Evolutionary conservation across 2,329 filamentous ascomycete genomes (phyloP).

Genomic region (Plectosphaerella plurivora): DNA sequence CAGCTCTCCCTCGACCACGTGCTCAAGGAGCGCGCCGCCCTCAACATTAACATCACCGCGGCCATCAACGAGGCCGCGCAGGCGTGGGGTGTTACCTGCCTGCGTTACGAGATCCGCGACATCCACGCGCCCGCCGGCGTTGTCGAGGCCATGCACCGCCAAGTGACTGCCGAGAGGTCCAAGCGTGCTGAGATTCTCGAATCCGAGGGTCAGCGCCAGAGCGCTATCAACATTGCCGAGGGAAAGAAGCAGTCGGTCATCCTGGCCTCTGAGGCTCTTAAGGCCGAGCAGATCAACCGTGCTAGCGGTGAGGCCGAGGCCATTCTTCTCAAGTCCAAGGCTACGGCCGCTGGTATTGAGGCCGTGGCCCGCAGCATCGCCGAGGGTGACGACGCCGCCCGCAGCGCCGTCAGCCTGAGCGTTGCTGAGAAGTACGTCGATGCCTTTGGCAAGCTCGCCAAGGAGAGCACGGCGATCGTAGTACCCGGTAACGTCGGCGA

Average conservation of each 20-base stretch:
- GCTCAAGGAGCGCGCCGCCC: slow-evolving; percentile 89
- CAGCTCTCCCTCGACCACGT: slow-evolving; percentile 96
- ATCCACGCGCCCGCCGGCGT: slow-evolving; percentile 94
- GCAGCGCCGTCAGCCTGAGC: slow-evolving; percentile 77
- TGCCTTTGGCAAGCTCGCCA: slow-evolving; percentile 86
- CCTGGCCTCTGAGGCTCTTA: slow-evolving; percentile 86
- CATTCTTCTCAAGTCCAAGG: slow-evolving; percentile 78
- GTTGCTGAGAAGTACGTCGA: slow-evolving; percentile 98
- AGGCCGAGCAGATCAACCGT: slow-evolving; percentile 87
- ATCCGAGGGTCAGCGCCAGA: slow-evolving; percentile 93
- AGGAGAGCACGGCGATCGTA: slow-evolving; percentile 92
- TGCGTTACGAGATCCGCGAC: slow-evolving; percentile 96
- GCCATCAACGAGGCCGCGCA: slow-evolving; percentile 97
- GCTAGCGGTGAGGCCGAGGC: slow-evolving; percentile 92
- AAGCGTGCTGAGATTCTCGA: slow-evolving; percentile 98
- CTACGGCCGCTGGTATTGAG: slow-evolving; percentile 85
- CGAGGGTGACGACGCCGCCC: slow-evolving; percentile 68
- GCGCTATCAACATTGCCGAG: slow-evolving; percentile 97
- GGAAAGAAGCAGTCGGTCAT: slow-evolving; percentile 97
- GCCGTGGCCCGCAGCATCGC: slow-evolving; percentile 74
- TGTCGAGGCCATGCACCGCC: slow-evolving; percentile 95
- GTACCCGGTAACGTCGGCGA: slow-evolving; percentile 97
- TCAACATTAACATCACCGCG: slow-evolving; percentile 98
- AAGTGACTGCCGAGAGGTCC: slow-evolving; percentile 93
- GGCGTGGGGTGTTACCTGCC: slow-evolving; percentile 93